Evolutionary conservation across 805 yeast species (phyloP).

Genomic region (Saccharomycopsis vini): DNA sequence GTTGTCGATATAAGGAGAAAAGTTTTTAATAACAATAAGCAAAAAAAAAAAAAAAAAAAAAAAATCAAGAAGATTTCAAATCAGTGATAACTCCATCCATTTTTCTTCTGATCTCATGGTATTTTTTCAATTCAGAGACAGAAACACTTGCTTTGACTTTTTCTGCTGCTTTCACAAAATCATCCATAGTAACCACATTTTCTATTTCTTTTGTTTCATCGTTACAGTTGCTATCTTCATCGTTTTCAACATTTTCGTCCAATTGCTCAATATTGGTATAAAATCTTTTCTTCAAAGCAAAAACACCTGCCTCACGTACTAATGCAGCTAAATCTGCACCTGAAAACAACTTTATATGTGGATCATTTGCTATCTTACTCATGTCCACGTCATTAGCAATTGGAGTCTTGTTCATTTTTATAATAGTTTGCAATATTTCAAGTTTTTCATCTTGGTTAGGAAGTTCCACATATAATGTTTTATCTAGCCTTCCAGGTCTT

Average conservation of each 20-base stretch:
- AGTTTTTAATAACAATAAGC: too few relatives aligned
- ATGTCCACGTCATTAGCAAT: constrained; percentile 50
- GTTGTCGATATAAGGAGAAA: background rate
- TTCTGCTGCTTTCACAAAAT: constrained; percentile 62
- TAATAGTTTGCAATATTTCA: constrained; percentile 74
- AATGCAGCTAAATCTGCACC: constrained; percentile 95
- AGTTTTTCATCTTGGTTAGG: constrained; percentile 72
- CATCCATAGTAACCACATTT: constrained; percentile 50
- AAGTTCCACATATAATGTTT: constrained; percentile 82
- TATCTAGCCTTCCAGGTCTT: constrained; percentile 93
- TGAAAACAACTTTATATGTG: constrained; percentile 77
- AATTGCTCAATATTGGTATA: constrained; percentile 41
- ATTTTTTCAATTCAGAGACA: constrained; percentile 70
- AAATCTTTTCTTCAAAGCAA: constrained; percentile 70
- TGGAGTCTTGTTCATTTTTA: constrained; percentile 69
- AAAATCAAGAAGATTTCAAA: too few relatives aligned
- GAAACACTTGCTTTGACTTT: constrained; percentile 86
- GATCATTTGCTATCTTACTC: constrained; percentile 55
- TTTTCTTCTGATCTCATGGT: constrained; percentile 62
- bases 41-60: too few relatives aligned
- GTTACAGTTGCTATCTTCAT: constrained; percentile 32
- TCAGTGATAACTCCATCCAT: constrained; percentile 28
- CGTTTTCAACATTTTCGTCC: constrained; percentile 37
- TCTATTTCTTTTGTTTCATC: constrained; percentile 25
- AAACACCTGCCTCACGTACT: constrained; percentile 89